A percentile compares a stretch with the other conserved stretches of the same genome.
phyloP scores from a whole-genome alignment of 495 filamentous ascomycete genomes.

The Trichoderma erinaceum region DNA sequence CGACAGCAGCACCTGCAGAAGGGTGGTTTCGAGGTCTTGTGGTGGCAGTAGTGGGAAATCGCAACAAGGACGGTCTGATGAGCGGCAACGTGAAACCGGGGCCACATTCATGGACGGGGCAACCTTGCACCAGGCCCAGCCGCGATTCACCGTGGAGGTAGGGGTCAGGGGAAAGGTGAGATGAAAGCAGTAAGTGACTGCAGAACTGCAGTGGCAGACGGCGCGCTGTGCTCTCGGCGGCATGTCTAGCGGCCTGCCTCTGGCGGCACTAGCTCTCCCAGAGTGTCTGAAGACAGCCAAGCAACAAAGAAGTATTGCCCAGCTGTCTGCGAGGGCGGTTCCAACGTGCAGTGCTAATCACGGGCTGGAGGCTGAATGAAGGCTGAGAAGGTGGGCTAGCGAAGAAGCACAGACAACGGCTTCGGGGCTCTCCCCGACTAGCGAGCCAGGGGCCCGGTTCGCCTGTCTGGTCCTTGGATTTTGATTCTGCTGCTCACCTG shows the following conservation, averaged over 20 bases:
- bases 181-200: conserved; percentile 7
- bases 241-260: neutral
- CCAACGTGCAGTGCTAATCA: neutral
- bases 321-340: neutral
- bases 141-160: conserved; percentile 11
- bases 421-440: neutral
- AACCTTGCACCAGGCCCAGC: conserved; percentile 8
- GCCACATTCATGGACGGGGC: conserved; percentile 6
- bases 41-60: neutral
- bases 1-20: neutral
- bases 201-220: neutral
- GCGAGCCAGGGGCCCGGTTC: conserved; percentile 4
- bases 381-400: conserved; percentile 5
- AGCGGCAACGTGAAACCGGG: conserved; percentile 13
- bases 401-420: conserved; percentile 10
- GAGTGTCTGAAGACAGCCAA: neutral
- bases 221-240: conserved; percentile 1
- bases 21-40: neutral
- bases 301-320: neutral
- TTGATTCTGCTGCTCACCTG: conserved; percentile 3
- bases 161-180: conserved; percentile 11
- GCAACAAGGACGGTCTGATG: conserved; percentile 7
- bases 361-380: conserved; percentile 2
- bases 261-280: neutral
- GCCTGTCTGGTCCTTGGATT: conserved; percentile 8